Base-by-base conservation (phyloP, 768 basidiomycete species). In the Trametes cinnabarina region DNA sequence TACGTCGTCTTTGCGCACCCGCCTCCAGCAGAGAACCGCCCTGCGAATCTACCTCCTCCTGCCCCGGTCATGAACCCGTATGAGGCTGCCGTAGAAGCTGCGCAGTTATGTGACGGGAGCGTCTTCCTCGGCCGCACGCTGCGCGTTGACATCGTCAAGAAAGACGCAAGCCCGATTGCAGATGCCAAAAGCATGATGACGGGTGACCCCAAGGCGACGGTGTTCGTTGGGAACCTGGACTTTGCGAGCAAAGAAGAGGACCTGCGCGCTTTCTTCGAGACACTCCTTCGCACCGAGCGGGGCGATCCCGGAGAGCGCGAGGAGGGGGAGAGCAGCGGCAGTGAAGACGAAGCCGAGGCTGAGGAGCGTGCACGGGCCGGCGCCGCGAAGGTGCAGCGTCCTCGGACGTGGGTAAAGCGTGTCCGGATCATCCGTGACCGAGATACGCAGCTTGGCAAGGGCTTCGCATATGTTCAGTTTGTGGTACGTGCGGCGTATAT, bases 171-270 rank as follows among this genome's bases (percentile, higher is more conserved):
- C 19, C 70, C 64, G n/a, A 64, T 59, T 41, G 66, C 63, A 3
- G 57, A 32, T 40, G 37, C 65, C 3, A 66, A 61, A 4, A 65
- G 51, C 7, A 32, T 28, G 46, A 56, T 61, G 55, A 76, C 74
- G 15, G 74, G 78, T 0, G 89, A 98, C 68, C 91, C 93, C 12
- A 92, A 90, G 67, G 75, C 83, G 59, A 91, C 88, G 14, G 68
- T 98, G 23, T 98, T 98, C 66, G 87, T 99, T 2, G 96, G 96
- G 5, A 94, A 90, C 65, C 77, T 99, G 57, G 94, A 97, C 68
- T 97, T 97, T 70, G 89, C 86, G 35, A 85, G 89, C 66, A 89
- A 87, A 68, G 97, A 98, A 67, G 91, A 96, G 68, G 92, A 94
- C 67, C 68, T 99, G 41, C 74, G 97, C 25, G 79, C 77, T 4